Evolutionary conservation across 1,139 yeast species (phyloP).

Genomic region (Candida sp.): DNA sequence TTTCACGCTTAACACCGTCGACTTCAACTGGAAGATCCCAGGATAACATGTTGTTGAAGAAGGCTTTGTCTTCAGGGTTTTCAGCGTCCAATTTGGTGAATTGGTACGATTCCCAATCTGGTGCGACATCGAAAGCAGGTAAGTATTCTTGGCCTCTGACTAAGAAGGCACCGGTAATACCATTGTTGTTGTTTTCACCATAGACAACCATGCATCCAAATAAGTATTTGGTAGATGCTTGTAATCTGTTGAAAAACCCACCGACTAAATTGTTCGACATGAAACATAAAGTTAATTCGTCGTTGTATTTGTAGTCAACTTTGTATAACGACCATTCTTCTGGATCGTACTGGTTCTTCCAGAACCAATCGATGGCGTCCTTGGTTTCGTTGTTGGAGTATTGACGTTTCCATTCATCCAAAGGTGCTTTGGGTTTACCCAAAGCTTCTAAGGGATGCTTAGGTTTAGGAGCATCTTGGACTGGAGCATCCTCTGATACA

Average conservation of each 20-base stretch:
- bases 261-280: constrained; percentile 99
- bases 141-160: constrained; percentile 90
- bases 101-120: constrained; percentile 86
- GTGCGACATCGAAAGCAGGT: constrained; percentile 98
- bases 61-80: constrained; percentile 33
- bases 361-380: constrained; percentile 98
- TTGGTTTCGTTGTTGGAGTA: constrained; percentile 99
- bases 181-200: constrained; percentile 99
- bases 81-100: constrained; percentile 44
- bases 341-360: constrained; percentile 86
- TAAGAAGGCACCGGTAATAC: constrained; percentile 92
- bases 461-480: constrained; percentile 55
- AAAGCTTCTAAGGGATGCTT: constrained; percentile 90
- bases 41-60: constrained; percentile 48
- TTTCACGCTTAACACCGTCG: constrained; percentile 43
- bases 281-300: constrained; percentile 93
- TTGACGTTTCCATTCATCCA: constrained; percentile 96
- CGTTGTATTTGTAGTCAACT: constrained; percentile 97
- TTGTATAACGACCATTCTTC: constrained; percentile 94
- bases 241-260: constrained; percentile 96
- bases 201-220: constrained; percentile 93
- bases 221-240: constrained; percentile 89
- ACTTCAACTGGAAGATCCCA: constrained; percentile 50
- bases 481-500: constrained; percentile 34
- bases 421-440: constrained; percentile 66